Evolutionary conservation across 73 alveolate species (phyloP), one percentile per base, ranked within the genome.

Genomic region (Diophrys sp.): DNA sequence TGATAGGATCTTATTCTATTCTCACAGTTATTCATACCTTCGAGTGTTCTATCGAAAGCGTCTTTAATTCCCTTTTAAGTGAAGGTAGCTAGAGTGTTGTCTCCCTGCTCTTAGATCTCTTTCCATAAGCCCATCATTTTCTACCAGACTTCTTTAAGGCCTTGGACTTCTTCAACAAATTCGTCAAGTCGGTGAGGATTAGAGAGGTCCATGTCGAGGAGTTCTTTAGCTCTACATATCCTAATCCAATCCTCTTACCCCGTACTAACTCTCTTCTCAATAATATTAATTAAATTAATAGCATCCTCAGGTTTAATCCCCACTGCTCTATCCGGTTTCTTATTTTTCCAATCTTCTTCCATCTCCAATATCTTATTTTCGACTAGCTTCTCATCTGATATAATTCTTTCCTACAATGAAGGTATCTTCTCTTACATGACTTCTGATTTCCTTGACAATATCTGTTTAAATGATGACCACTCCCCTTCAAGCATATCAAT

Each of bases 401-500:
- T 57, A 18, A 97, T 93, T 78, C 86, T 90, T 2, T 81, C 91
- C 85, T 87, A 81, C 11, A 97, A 82, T 0, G 96, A 73, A 54
- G 97, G 97, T 30, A 96, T 90, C 87, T 96, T 93, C 24, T 84
- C 95, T 75, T 97, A 98, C 98, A 96, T 91, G 78, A 82, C 83
- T 82, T 88, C 83, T 33, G 88, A 75, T 84, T 95, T 97, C 71
- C 91, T 92, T 1, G 88, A 67, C 32, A 96, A 88, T 8, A 96
- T 92, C 77, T 96, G 96, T 83, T 87, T 87, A 77, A 88, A 87
- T 29, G 91, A 81, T 54, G 69, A 83, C 99, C 99, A 97, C 73
- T 96, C 99, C 1, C 99, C 96, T 75, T 95, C 98, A 23, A 97
- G 88, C 74, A 82, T 93, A 78, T 97, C 99, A 77, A 97, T 84